A percentile compares a stretch with the other conserved stretches of the same genome.
phyloP scores from a whole-genome alignment of 2,329 filamentous ascomycete species.

The Colletotrichum phormii region DNA sequence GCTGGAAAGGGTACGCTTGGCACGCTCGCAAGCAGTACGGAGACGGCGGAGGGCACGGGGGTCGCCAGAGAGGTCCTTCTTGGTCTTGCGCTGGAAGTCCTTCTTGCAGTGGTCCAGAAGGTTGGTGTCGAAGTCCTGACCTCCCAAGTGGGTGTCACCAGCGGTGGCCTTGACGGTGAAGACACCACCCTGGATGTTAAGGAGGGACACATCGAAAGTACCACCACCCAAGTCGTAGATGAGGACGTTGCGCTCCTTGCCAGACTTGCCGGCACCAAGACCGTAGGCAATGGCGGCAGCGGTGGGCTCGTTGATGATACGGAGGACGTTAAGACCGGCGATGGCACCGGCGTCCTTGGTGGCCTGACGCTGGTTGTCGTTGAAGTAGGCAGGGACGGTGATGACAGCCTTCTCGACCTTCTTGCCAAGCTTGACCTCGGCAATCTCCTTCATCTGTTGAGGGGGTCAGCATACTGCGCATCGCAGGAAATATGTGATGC shows the following conservation, averaged over 20 bases:
- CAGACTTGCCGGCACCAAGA: constrained; percentile 92
- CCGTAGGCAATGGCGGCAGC: constrained; percentile 98
- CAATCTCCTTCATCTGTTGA: constrained; percentile 96
- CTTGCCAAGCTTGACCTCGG: constrained; percentile 97
- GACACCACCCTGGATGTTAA: constrained; percentile 99
- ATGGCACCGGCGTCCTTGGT: constrained; percentile 99
- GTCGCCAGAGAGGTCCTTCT: constrained; percentile 84
- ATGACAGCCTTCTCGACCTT: constrained; percentile 99
- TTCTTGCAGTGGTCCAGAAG: constrained; percentile 97
- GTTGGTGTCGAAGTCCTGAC: constrained; percentile 96
- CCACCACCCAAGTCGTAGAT: constrained; percentile 99
- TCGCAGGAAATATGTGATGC: neutral
- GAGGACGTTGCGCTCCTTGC: constrained; percentile 98
- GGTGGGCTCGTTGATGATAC: constrained; percentile 99
- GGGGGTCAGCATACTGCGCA: constrained; percentile 20
- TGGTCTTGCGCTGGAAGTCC: constrained; percentile 87
- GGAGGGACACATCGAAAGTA: constrained; percentile 99
- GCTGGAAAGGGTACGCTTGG: constrained; percentile 98
- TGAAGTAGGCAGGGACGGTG: constrained; percentile 99
- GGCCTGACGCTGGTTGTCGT: constrained; percentile 99
- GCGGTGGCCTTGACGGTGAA: constrained; percentile 99
- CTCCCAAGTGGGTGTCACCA: constrained; percentile 96
- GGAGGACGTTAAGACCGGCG: constrained; percentile 95
- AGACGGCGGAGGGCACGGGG: constrained; percentile 94
- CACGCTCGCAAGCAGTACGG: constrained; percentile 97